A percentile compares a stretch with the other conserved stretches of the same genome.
These are phyloP conservation scores for Rubia tinctorum DNA, from an alignment of 305 asterid species.

Conservation along the genomic window DNA sequence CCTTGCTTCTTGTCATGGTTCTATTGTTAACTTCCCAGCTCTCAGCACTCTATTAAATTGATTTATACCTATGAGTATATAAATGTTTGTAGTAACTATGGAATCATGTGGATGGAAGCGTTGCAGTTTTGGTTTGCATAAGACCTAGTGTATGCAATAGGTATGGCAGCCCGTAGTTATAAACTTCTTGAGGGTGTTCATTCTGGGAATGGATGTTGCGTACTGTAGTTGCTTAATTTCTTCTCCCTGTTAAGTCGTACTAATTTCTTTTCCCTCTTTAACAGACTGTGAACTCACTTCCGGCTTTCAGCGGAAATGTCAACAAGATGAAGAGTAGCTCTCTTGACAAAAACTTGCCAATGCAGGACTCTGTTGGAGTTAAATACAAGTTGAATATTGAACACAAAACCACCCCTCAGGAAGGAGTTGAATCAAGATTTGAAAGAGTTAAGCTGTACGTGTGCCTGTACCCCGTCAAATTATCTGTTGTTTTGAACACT, in stretches of 20 bases:
- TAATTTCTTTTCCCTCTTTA: slow-evolving; percentile 4
- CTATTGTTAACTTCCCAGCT: neutral
- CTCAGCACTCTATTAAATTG: neutral
- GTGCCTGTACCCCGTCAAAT: slow-evolving; percentile 5
- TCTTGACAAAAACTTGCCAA: slow-evolving; percentile 22
- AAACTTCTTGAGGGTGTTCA: neutral
- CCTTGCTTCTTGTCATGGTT: neutral
- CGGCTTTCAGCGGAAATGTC: slow-evolving; percentile 5
- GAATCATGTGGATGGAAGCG: neutral
- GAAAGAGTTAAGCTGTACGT: slow-evolving; percentile 81
- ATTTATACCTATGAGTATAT: neutral
- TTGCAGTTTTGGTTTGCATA: neutral
- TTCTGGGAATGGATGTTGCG: neutral
- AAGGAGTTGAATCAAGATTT: slow-evolving; percentile 41
- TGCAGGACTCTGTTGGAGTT: slow-evolving; percentile 26
- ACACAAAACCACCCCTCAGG: slow-evolving; percentile 28
- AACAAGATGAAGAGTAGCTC: neutral
- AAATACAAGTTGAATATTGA: slow-evolving; percentile 27
- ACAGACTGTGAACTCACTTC: slow-evolving; percentile 12
- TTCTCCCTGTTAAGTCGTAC: neutral
- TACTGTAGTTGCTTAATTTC: neutral
- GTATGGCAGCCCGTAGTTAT: neutral
- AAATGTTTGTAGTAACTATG: neutral
- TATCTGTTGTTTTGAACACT: neutral
- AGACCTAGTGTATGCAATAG: neutral